Evolutionary conservation across 805 yeast genomes (phyloP).

Genomic region (Debaryomyces castellii): DNA sequence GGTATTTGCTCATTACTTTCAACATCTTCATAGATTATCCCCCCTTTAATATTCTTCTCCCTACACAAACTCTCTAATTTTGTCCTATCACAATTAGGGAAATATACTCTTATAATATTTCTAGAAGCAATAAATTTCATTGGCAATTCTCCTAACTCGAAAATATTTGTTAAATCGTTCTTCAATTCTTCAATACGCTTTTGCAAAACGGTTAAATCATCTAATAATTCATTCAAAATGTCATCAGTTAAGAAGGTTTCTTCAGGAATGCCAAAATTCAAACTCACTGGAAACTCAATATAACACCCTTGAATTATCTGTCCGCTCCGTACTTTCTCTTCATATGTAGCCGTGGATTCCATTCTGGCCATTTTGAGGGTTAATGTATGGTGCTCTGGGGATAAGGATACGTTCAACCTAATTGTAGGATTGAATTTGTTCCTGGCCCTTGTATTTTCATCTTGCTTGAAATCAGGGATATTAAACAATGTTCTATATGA

Average conservation of each 20-base stretch:
- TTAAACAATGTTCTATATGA: slow-evolving; percentile 19
- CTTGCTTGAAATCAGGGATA: background rate
- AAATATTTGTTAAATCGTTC: slow-evolving; percentile 41
- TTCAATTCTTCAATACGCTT: slow-evolving; percentile 42
- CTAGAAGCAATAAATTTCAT: slow-evolving; percentile 45
- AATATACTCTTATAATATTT: slow-evolving; percentile 52
- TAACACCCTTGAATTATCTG: slow-evolving; percentile 25
- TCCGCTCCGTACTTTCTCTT: slow-evolving; percentile 13
- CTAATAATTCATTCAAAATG: slow-evolving; percentile 47
- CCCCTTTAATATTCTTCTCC: slow-evolving; percentile 61
- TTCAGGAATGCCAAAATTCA: slow-evolving; percentile 26
- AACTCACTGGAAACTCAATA: slow-evolving; percentile 32
- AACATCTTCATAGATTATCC: slow-evolving; percentile 45
- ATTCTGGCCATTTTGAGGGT: slow-evolving; percentile 18
- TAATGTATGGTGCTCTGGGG: slow-evolving; percentile 20
- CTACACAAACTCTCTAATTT: slow-evolving; percentile 56
- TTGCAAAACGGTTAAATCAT: slow-evolving; percentile 54
- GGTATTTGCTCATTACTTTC: slow-evolving; percentile 2
- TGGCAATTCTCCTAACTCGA: slow-evolving; percentile 68
- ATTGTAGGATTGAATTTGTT: slow-evolving; percentile 9
- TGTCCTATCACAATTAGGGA: slow-evolving; percentile 66
- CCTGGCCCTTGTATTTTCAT: background rate
- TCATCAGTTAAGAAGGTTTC: slow-evolving; percentile 33
- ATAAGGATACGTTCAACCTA: slow-evolving; percentile 28
- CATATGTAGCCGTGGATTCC: slow-evolving; percentile 16